phyloP scores from a whole-genome alignment of 768 basidiomycete species.

The Agrocybe praecox region DNA sequence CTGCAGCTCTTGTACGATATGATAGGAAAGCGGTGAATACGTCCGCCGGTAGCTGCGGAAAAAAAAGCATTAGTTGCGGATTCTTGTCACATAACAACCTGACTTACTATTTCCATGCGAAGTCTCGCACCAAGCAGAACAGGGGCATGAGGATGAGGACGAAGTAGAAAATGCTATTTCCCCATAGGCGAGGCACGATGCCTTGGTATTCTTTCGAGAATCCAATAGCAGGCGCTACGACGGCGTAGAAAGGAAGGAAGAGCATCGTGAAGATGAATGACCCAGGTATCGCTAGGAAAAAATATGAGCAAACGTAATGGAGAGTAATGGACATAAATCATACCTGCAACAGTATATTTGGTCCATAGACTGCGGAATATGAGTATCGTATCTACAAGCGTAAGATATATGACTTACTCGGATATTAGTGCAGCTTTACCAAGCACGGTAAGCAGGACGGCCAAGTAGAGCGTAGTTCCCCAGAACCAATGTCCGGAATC shows the following conservation, averaged over 20 bases:
- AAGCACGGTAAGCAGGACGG: slow-evolving; percentile 90
- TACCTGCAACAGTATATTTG: slow-evolving; percentile 94
- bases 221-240: slow-evolving; percentile 81
- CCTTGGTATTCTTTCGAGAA: slow-evolving; percentile 92
- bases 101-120: slow-evolving; percentile 96
- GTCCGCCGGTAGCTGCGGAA: slow-evolving; percentile 81
- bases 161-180: slow-evolving; percentile 87
- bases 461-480: slow-evolving; percentile 96
- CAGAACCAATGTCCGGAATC: slow-evolving; percentile 98
- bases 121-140: slow-evolving; percentile 84
- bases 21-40: slow-evolving; percentile 90
- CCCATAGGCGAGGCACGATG: slow-evolving; percentile 90
- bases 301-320: slow-evolving; percentile 7
- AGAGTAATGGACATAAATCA: slow-evolving; percentile 16
- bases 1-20: slow-evolving; percentile 98
- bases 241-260: slow-evolving; percentile 88
- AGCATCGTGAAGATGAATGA: slow-evolving; percentile 97
- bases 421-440: slow-evolving; percentile 97
- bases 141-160: slow-evolving; percentile 82
- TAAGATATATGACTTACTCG: slow-evolving; percentile 67
- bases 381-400: neutral
- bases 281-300: slow-evolving; percentile 82
- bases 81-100: slow-evolving; percentile 6
- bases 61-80: slow-evolving; percentile 8
- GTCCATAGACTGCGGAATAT: slow-evolving; percentile 84